Evolutionary conservation across 2,329 filamentous ascomycete species (phyloP).

Genomic region (Diaporthe amygdali): DNA sequence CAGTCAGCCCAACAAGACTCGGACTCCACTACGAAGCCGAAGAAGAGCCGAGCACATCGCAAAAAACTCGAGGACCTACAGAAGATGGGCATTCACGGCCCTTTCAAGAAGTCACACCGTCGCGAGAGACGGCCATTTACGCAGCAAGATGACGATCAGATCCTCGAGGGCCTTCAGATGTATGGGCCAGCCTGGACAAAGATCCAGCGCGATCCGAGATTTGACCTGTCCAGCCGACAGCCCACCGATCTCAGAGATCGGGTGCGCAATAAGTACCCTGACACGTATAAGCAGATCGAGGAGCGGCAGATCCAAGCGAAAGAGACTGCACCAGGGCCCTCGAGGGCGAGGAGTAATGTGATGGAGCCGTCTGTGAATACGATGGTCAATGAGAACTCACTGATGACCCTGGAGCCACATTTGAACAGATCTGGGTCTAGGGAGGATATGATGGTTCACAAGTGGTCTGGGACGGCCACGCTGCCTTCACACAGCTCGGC

Average conservation of each 20-base stretch:
- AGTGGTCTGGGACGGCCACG: conserved; percentile 44
- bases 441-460: conserved; percentile 48
- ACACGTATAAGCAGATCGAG: conserved; percentile 61
- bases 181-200: conserved; percentile 71
- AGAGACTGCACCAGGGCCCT: conserved; percentile 34
- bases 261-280: conserved; percentile 67
- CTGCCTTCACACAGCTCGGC: conserved; percentile 23
- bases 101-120: conserved; percentile 66
- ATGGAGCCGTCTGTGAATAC: conserved; percentile 59
- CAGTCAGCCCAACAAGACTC: conserved; percentile 26
- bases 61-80: conserved; percentile 49
- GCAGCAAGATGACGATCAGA: conserved; percentile 66
- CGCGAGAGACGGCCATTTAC: conserved; percentile 66
- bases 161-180: conserved; percentile 61
- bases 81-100: conserved; percentile 63
- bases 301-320: conserved; percentile 56
- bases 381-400: conserved; percentile 49
- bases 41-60: conserved; percentile 46
- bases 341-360: conserved; percentile 38
- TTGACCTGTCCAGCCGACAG: conserved; percentile 62
- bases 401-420: conserved; percentile 45
- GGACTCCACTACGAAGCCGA: conserved; percentile 43
- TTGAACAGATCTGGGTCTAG: conserved; percentile 47
- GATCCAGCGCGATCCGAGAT: conserved; percentile 65
- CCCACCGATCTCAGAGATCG: conserved; percentile 69